Percentiles rank a stretch among this genome's conserved stretches.
These are phyloP conservation scores for Apiotrichum montevideense DNA, from an alignment of 1,284 basidiomycete genomes.

Conservation along the genomic window DNA sequence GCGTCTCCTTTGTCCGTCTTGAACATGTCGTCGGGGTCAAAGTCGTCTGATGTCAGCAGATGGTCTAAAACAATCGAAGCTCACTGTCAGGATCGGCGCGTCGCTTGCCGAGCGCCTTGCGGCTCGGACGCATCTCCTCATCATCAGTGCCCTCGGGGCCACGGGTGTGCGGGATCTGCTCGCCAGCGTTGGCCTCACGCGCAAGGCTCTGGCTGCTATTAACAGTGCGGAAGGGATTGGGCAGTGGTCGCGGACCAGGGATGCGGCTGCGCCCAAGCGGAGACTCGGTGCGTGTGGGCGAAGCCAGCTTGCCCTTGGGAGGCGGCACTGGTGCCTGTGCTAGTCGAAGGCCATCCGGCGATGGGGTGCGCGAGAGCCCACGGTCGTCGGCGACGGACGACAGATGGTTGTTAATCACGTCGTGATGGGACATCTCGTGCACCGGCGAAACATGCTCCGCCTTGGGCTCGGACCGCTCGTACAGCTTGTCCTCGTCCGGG, in stretches of 20 bases:
- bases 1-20: constrained; percentile 6
- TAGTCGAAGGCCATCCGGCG: constrained; percentile 16
- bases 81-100: constrained; percentile 40
- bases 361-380: constrained; percentile 29
- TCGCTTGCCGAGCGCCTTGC: constrained; percentile 46
- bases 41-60: constrained; percentile 14
- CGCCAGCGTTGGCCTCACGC: not conserved
- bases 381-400: not conserved
- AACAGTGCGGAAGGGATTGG: constrained; percentile 27
- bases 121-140: constrained; percentile 30
- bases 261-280: constrained; percentile 25
- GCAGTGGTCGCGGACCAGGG: constrained; percentile 30
- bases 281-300: constrained; percentile 22
- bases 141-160: constrained; percentile 12
- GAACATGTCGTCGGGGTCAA: constrained; percentile 46
- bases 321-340: not conserved
- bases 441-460: not conserved
- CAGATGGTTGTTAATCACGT: constrained; percentile 1
- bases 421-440: not conserved
- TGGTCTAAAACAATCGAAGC: too few relatives aligned
- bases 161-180: not conserved
- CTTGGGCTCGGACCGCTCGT: not conserved
- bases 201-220: constrained; percentile 12
- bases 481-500: not conserved
- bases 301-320: constrained; percentile 6